phyloP scores from a whole-genome alignment of 129 eudicot genomes.

The Arctium lappa region DNA sequence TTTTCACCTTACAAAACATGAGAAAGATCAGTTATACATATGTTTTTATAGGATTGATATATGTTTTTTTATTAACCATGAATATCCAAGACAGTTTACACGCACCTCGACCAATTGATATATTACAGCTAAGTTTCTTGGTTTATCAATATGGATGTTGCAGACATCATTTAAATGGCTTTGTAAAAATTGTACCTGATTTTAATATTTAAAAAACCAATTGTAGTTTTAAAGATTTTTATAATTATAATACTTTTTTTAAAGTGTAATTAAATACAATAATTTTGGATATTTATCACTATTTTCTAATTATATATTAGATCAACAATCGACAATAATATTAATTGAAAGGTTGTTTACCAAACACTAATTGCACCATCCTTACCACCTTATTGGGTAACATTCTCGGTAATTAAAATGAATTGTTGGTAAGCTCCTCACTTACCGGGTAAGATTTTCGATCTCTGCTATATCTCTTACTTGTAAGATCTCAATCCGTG shows the following conservation, averaged over 20 bases:
- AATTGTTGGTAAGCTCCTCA: not conserved
- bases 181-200: too few species aligned
- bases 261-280: too few species aligned
- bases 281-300: too few species aligned
- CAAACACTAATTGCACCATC: not conserved
- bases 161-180: not conserved
- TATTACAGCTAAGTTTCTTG: too few species aligned
- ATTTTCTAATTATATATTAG: too few species aligned
- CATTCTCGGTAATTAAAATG: not conserved
- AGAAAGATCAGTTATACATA: not conserved
- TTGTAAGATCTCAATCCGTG: too few species aligned
- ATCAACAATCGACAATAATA: not conserved
- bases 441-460: not conserved
- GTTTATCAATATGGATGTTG: not conserved
- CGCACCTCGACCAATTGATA: too few species aligned
- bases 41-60: too few species aligned
- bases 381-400: not conserved
- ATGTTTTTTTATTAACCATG: too few species aligned
- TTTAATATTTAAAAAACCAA: not conserved
- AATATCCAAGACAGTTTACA: too few species aligned
- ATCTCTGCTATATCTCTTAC: not conserved
- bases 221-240: too few species aligned
- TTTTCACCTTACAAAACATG: not conserved
- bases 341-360: not conserved
- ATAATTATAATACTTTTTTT: too few species aligned